Conservation (phyloP, 768 basidiomycete species). For the Strobilomyces echinocephalus region DNA sequence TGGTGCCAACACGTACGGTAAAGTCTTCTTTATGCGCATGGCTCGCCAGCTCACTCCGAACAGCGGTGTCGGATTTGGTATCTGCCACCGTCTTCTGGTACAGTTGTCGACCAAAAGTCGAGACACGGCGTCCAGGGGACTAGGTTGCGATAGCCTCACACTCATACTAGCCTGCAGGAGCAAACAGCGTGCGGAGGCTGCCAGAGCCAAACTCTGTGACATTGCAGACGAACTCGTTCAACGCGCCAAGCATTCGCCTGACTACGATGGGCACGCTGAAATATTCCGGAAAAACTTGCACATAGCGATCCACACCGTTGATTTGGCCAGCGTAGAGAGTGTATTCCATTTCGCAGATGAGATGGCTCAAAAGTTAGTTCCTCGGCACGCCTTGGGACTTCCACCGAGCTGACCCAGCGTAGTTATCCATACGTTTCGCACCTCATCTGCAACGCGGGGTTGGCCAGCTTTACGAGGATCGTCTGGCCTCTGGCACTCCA, state of each 20-base stretch:
- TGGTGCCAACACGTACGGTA: conserved; percentile 60
- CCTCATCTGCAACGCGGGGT: conserved; percentile 76
- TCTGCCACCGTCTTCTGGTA: conserved; percentile 71
- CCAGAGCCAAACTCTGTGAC: conserved; percentile 48
- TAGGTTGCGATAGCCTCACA: conserved; percentile 52
- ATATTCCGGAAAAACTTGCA: conserved; percentile 54
- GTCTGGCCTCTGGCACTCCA: conserved; percentile 43
- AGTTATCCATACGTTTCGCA: conserved; percentile 83
- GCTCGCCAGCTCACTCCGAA: conserved; percentile 22
- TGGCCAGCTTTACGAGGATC: conserved; percentile 53
- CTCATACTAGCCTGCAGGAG: conserved; percentile 80
- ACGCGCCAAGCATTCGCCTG: conserved; percentile 29
- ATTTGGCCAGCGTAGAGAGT: conserved; percentile 57
- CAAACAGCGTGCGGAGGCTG: conserved; percentile 55
- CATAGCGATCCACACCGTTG: conserved; percentile 59
- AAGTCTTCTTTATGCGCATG: background rate
- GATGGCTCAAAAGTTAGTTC: conserved; percentile 48
- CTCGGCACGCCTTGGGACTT: background rate
- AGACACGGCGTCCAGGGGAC: conserved; percentile 20
- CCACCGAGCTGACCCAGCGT: background rate
- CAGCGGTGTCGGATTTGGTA: conserved; percentile 82
- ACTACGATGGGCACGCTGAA: conserved; percentile 50
- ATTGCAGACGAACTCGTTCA: conserved; percentile 54
- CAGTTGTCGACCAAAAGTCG: conserved; percentile 54
- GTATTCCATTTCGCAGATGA: conserved; percentile 59